phyloP scores from a whole-genome alignment of 164 flowering plant species.

The Piper longum region DNA sequence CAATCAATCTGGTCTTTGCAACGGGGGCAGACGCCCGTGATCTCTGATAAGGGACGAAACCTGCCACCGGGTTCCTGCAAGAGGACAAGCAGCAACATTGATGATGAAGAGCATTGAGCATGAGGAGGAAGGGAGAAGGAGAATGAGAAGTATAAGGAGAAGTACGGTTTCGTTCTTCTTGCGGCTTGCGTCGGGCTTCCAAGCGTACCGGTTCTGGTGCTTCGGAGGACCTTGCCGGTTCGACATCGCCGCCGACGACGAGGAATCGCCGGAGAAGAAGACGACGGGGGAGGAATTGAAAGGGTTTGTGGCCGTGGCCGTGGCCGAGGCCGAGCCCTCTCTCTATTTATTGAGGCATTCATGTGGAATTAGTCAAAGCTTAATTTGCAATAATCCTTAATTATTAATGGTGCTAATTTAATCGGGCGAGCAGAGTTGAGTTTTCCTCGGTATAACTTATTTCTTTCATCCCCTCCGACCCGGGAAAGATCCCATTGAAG shows the following conservation, averaged over 20 bases:
- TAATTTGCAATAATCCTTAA: too few relatives aligned
- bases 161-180: slow-evolving; percentile 80
- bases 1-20: slow-evolving; percentile 90
- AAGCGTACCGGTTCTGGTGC: slow-evolving; percentile 28
- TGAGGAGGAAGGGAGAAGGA: neutral
- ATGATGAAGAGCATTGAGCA: neutral
- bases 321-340: too few relatives aligned
- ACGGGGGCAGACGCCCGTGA: slow-evolving; percentile 73
- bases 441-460: too few relatives aligned
- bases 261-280: too few relatives aligned
- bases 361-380: too few relatives aligned
- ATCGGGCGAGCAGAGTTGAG: too few relatives aligned
- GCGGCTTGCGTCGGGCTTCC: slow-evolving; percentile 60
- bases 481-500: too few relatives aligned
- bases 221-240: slow-evolving; percentile 9
- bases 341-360: too few relatives aligned
- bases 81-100: neutral
- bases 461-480: too few relatives aligned
- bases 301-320: too few relatives aligned
- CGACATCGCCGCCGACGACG: slow-evolving; percentile 3
- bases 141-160: neutral
- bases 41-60: slow-evolving; percentile 56
- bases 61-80: slow-evolving; percentile 77
- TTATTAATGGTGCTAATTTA: too few relatives aligned
- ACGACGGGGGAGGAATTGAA: too few relatives aligned